Evolutionary conservation across 371 early-diverging fungal species (phyloP).

Genomic region (Paraphysoderma sedebokerense): DNA sequence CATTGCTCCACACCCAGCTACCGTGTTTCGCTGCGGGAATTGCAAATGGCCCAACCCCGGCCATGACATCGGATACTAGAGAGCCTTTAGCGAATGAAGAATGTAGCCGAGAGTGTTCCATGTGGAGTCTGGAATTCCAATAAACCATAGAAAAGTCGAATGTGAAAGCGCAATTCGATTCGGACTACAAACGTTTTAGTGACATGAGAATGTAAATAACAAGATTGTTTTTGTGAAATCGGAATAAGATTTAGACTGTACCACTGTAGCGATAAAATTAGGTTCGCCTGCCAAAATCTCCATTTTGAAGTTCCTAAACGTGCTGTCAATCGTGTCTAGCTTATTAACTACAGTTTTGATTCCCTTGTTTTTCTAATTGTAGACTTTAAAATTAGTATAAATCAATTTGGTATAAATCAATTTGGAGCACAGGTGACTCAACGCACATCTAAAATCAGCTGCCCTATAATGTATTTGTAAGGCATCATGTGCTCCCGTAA

Average conservation of each 20-base stretch:
- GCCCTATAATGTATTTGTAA: constrained; percentile 78
- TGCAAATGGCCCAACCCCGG: constrained; percentile 97
- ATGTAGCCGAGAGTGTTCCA: constrained; percentile 83
- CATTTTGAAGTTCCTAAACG: constrained; percentile 91
- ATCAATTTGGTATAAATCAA: not conserved
- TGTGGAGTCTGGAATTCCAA: constrained; percentile 97
- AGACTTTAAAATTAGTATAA: not conserved
- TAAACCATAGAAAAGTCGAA: constrained; percentile 97
- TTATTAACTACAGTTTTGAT: constrained; percentile 93
- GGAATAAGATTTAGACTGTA: constrained; percentile 19
- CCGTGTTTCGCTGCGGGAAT: constrained; percentile 81
- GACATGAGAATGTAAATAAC: not conserved
- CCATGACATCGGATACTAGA: constrained; percentile 68
- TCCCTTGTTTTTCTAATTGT: constrained; percentile 63
- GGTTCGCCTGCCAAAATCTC: constrained; percentile 83
- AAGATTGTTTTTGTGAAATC: not conserved
- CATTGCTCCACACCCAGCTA: constrained; percentile 76
- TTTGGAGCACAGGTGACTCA: not conserved
- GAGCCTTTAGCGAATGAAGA: not conserved
- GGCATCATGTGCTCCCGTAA: constrained; percentile 71
- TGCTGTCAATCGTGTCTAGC: constrained; percentile 79
- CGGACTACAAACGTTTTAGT: constrained; percentile 33
- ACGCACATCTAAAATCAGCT: constrained; percentile 80
- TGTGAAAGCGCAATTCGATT: constrained; percentile 74
- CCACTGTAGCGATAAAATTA: constrained; percentile 72